Conservation (phyloP, 129 eudicot species). For the Tagetes erecta region DNA sequence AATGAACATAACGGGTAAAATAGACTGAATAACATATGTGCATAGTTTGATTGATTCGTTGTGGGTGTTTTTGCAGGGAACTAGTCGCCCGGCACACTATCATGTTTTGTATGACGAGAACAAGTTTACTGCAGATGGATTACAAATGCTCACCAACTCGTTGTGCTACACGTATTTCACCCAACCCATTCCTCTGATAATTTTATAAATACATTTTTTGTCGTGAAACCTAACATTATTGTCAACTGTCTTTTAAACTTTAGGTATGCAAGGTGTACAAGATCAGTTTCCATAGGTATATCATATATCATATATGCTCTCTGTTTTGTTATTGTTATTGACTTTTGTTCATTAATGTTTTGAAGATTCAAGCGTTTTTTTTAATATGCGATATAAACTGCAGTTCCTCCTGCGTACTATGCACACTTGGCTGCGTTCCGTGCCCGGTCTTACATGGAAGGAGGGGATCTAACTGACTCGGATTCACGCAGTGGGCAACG, state of each 20-base stretch:
- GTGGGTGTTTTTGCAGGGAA: slow-evolving; percentile 49
- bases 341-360: background rate
- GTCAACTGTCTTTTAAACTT: background rate
- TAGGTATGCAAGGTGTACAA: slow-evolving; percentile 84
- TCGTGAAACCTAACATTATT: background rate
- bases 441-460: slow-evolving; percentile 70
- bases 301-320: background rate
- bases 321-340: background rate
- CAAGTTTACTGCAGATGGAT: slow-evolving; percentile 58
- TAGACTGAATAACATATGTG: background rate
- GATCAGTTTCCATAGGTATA: slow-evolving; percentile 81
- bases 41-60: background rate
- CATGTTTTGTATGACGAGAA: slow-evolving; percentile 86
- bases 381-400: background rate
- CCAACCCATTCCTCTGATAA: background rate
- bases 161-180: slow-evolving; percentile 67
- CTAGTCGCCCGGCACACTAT: slow-evolving; percentile 78
- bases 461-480: slow-evolving; percentile 39
- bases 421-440: slow-evolving; percentile 80
- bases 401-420: slow-evolving; percentile 84
- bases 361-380: background rate
- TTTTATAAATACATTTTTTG: background rate
- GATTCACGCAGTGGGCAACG: slow-evolving; percentile 39
- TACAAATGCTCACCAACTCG: slow-evolving; percentile 61
- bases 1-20: background rate